These are phyloP conservation scores for Metschnikowia reukaufii DNA, from an alignment of 805 yeast genomes.

Conservation along the genomic window DNA sequence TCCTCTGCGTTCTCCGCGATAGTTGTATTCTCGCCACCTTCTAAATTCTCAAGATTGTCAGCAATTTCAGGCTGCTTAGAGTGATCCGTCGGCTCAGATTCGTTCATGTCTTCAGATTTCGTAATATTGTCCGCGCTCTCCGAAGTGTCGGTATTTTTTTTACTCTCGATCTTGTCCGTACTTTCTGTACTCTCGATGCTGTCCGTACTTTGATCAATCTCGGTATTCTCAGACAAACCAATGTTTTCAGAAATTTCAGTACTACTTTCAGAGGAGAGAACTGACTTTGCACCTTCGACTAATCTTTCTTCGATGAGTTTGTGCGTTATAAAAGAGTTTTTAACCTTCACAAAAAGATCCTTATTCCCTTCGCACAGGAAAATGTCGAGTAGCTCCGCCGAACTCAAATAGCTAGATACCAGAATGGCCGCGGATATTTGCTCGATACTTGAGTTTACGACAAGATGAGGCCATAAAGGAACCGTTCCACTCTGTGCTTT, in stretches of 20 bases:
- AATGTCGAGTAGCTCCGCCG: constrained; percentile 20
- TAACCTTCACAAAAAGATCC: constrained; percentile 23
- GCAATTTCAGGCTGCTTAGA: too few species aligned
- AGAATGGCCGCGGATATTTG: constrained; percentile 12
- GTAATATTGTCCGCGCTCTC: background rate
- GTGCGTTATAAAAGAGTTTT: constrained; percentile 32
- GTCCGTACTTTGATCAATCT: background rate
- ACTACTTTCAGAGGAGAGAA: background rate
- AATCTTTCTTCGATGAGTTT: background rate
- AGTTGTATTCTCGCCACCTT: background rate
- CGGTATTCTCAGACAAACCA: background rate
- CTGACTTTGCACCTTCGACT: background rate
- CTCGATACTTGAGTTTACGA: constrained; percentile 13
- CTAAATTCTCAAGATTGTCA: too few species aligned
- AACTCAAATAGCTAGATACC: constrained; percentile 8
- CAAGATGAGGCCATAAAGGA: constrained; percentile 17
- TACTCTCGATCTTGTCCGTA: background rate
- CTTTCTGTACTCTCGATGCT: background rate
- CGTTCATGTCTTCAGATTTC: too few species aligned
- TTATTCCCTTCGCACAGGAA: constrained; percentile 23
- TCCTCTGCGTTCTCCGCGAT: background rate
- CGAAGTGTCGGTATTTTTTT: background rate
- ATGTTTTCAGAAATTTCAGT: background rate
- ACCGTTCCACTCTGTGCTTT: constrained; percentile 11
- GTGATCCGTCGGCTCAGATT: too few species aligned